Evolutionary conservation across 371 early-diverging fungal species (phyloP).

Genomic region (Mucor indicus): DNA sequence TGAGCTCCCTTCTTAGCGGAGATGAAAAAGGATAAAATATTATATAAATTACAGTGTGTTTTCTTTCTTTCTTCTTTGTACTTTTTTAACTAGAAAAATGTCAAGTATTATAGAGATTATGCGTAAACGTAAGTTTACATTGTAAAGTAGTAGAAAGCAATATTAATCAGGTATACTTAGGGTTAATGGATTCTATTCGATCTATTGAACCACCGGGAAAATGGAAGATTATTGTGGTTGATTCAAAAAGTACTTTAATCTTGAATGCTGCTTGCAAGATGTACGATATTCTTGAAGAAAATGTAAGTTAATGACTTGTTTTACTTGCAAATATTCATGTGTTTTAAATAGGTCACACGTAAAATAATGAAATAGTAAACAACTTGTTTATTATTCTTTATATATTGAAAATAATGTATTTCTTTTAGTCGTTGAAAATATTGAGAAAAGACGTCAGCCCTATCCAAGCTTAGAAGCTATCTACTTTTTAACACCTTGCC

Average conservation of each 20-base stretch:
- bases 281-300: conserved; percentile 92
- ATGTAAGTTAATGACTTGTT: conserved; percentile 62
- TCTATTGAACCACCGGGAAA: conserved; percentile 64
- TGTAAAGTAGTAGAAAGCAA: neutral
- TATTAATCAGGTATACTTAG: conserved; percentile 27
- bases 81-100: conserved; percentile 3
- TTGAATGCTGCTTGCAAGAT: conserved; percentile 85
- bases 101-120: conserved; percentile 28
- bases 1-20: too few species aligned
- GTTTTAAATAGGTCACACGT: conserved; percentile 28
- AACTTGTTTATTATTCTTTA: neutral
- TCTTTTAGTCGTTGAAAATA: conserved; percentile 65
- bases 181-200: conserved; percentile 66
- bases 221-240: conserved; percentile 94
- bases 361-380: neutral
- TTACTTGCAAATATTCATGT: neutral
- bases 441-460: conserved; percentile 79
- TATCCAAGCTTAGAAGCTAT: conserved; percentile 88
- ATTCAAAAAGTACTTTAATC: conserved; percentile 77
- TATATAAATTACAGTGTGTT: neutral
- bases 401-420: neutral
- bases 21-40: too few species aligned
- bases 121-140: conserved; percentile 30
- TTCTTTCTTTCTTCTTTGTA: neutral
- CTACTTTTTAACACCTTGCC: conserved; percentile 86